A percentile compares a stretch with the other conserved stretches of the same genome.
phyloP scores from a whole-genome alignment of 2,329 filamentous ascomycete species.

The Ophiocordyceps camponoti-leonardi region DNA sequence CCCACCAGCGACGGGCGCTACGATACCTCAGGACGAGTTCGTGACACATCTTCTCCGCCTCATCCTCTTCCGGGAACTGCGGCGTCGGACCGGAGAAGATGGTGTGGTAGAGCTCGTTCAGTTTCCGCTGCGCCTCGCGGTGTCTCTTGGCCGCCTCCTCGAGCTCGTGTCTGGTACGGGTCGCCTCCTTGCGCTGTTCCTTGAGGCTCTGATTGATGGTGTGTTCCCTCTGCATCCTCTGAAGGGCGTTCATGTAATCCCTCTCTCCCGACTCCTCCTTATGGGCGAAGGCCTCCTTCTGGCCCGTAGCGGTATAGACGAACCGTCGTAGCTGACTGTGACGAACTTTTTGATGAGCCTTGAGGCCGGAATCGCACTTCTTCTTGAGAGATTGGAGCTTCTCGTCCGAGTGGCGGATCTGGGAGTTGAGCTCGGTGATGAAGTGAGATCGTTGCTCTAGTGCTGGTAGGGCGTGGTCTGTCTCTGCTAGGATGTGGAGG shows the following conservation, averaged over 20 bases:
- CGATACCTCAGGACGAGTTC: constrained; percentile 19
- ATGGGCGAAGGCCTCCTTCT: constrained; percentile 20
- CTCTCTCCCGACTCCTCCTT: constrained; percentile 33
- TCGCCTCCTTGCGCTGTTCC: constrained; percentile 21
- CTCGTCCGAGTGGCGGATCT: constrained; percentile 18
- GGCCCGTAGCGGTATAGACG: constrained; percentile 30
- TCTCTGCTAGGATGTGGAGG: constrained; percentile 26
- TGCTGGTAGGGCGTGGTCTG: constrained; percentile 28
- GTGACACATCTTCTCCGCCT: constrained; percentile 20
- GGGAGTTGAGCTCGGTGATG: constrained; percentile 24
- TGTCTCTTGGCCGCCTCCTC: constrained; percentile 18
- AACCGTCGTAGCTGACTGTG: constrained; percentile 34
- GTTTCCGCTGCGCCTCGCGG: constrained; percentile 22
- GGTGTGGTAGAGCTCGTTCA: constrained; percentile 31
- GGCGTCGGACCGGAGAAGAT: constrained; percentile 37
- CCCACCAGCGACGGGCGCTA: constrained; percentile 14
- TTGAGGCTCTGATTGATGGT: constrained; percentile 22
- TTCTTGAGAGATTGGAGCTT: constrained; percentile 20
- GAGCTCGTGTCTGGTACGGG: constrained; percentile 16
- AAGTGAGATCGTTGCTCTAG: constrained; percentile 27
- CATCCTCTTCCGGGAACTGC: constrained; percentile 34
- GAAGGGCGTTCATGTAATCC: constrained; percentile 35
- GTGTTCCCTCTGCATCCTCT: constrained; percentile 26
- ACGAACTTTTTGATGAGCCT: constrained; percentile 33
- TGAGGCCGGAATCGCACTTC: constrained; percentile 27